A percentile compares a stretch with the other conserved stretches of the same genome.
phyloP scores from a whole-genome alignment of 2,329 filamentous ascomycete genomes.

The Annulohypoxylon truncatum region DNA sequence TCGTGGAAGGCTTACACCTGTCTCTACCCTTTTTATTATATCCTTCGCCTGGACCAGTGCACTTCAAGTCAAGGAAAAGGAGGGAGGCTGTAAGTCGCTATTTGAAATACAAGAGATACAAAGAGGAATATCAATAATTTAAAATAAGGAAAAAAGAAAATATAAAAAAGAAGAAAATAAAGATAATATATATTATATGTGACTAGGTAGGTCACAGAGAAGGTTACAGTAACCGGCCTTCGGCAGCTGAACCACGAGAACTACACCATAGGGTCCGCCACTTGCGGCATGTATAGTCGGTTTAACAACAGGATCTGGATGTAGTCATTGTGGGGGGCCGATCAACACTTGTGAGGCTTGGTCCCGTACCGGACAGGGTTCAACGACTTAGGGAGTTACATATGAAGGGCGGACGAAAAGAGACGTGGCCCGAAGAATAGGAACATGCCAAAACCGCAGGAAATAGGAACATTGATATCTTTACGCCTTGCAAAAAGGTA shows the following conservation, averaged over 20 bases:
- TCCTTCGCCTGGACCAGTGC: slow-evolving; percentile 39
- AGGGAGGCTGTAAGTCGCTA: slow-evolving; percentile 32
- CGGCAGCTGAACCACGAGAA: slow-evolving; percentile 42
- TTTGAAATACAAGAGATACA: slow-evolving; percentile 18
- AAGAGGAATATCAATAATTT: slow-evolving; percentile 8
- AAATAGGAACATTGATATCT: background rate
- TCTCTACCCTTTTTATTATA: slow-evolving; percentile 36
- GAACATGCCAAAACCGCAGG: slow-evolving; percentile 28
- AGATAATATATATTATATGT: slow-evolving; percentile 25
- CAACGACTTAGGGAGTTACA: slow-evolving; percentile 4
- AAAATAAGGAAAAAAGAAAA: slow-evolving; percentile 18
- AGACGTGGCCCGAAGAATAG: slow-evolving; percentile 30
- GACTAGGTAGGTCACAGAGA: slow-evolving; percentile 43
- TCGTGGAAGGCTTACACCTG: slow-evolving; percentile 24
- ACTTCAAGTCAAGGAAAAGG: slow-evolving; percentile 35
- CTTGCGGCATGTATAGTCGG: slow-evolving; percentile 38
- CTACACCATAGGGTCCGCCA: slow-evolving; percentile 39
- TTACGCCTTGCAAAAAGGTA: background rate
- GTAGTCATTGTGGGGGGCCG: slow-evolving; percentile 45
- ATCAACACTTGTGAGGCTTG: slow-evolving; percentile 45
- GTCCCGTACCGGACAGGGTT: slow-evolving; percentile 38
- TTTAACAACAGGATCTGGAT: slow-evolving; percentile 44
- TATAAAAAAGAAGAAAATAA: slow-evolving; percentile 16
- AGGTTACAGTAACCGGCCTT: slow-evolving; percentile 38
- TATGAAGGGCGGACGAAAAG: slow-evolving; percentile 31